Evolutionary conservation across 1,139 yeast species (phyloP).

Genomic region (Magnusiomyces ingens): DNA sequence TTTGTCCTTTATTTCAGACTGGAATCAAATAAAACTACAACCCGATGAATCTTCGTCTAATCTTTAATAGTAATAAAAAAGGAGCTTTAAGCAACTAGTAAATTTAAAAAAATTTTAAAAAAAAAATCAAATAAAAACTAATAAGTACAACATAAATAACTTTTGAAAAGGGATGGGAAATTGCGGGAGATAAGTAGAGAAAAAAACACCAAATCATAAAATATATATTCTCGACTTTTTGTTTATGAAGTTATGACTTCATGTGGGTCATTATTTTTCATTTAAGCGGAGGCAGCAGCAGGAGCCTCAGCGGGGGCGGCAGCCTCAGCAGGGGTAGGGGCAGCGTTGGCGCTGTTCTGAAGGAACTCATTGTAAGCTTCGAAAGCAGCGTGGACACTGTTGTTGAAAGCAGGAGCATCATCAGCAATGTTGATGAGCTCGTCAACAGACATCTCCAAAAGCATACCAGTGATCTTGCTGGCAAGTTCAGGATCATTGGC

Average conservation of each 20-base stretch:
- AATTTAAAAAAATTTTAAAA: background rate
- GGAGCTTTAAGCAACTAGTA: background rate
- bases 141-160: too few relatives aligned
- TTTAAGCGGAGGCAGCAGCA: constrained; percentile 12
- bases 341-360: constrained; percentile 21
- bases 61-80: background rate
- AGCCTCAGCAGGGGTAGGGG: constrained; percentile 10
- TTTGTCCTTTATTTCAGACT: constrained; percentile 1
- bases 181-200: too few relatives aligned
- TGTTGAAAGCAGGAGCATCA: constrained; percentile 75
- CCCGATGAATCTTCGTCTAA: background rate
- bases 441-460: constrained; percentile 88
- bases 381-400: constrained; percentile 91
- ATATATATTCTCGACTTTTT: too few relatives aligned
- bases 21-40: constrained; percentile 2
- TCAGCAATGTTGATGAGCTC: constrained; percentile 87
- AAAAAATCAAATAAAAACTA: background rate
- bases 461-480: constrained; percentile 99
- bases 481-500: constrained; percentile 89
- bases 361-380: constrained; percentile 50
- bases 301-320: constrained; percentile 13
- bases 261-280: background rate
- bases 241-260: too few relatives aligned
- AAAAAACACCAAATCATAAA: too few relatives aligned
- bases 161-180: too few relatives aligned